Evolutionary conservation across 495 filamentous ascomycete species (phyloP).

Genomic region (Neurospora sp.): DNA sequence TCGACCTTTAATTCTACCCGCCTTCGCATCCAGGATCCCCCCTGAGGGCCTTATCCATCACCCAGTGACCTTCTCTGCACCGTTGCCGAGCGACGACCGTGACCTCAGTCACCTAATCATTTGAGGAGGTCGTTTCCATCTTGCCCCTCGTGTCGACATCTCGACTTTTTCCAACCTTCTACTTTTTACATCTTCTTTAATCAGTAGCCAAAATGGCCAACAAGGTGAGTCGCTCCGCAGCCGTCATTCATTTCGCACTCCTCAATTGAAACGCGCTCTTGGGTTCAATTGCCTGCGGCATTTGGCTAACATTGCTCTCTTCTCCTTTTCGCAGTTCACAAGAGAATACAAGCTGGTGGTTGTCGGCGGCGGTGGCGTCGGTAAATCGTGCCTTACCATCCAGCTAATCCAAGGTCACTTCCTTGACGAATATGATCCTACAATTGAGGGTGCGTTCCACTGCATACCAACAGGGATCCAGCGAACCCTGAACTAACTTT

Average conservation of each 20-base stretch:
- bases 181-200: not conserved
- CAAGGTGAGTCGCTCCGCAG: not conserved
- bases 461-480: not conserved
- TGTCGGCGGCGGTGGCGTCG: slow-evolving; percentile 94
- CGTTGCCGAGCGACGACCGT: not conserved
- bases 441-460: slow-evolving; percentile 77
- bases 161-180: not conserved
- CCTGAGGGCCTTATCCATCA: not conserved
- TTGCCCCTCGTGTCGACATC: not conserved
- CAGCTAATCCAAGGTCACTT: slow-evolving; percentile 98
- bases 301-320: slow-evolving; percentile 5
- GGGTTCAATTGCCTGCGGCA: not conserved
- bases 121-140: not conserved
- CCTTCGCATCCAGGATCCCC: not conserved
- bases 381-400: slow-evolving; percentile 98
- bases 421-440: slow-evolving; percentile 98
- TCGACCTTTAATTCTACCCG: not conserved
- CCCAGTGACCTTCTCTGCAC: not conserved
- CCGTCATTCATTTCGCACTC: not conserved
- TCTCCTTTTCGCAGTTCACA: slow-evolving; percentile 59
- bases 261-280: not conserved
- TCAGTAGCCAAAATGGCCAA: not conserved
- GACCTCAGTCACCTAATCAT: not conserved
- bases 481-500: slow-evolving; percentile 4
- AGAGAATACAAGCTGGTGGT: slow-evolving; percentile 99